These are phyloP conservation scores for Cystoderma amianthinum DNA, from an alignment of 768 basidiomycete genomes.

Conservation along the genomic window DNA sequence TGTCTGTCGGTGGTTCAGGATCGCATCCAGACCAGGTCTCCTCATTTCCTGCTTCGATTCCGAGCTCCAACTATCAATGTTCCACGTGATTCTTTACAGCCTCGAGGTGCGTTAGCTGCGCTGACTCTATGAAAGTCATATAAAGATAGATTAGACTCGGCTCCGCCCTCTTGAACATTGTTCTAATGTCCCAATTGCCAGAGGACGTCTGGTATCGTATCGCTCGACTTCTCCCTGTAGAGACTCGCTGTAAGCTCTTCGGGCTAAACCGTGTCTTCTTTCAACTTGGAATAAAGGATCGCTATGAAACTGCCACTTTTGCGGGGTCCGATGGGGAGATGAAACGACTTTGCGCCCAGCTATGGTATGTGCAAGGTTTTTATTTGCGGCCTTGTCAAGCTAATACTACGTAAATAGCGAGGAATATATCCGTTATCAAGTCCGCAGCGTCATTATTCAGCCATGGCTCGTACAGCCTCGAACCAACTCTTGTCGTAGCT, in stretches of 20 bases:
- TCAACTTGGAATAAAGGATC: constrained; percentile 15
- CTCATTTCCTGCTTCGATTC: too few relatives aligned
- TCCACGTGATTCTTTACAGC: too few relatives aligned
- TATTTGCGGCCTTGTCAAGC: too few relatives aligned
- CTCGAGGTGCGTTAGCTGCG: too few relatives aligned
- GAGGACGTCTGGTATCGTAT: constrained; percentile 24
- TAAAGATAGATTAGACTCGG: too few relatives aligned
- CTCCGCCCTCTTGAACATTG: too few relatives aligned
- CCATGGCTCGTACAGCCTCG: constrained; percentile 34
- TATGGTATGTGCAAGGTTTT: constrained; percentile 13
- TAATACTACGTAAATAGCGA: background rate
- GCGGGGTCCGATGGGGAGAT: constrained; percentile 18
- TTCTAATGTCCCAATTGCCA: constrained; percentile 6
- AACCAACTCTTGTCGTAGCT: constrained; percentile 20
- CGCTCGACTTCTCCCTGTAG: constrained; percentile 15
- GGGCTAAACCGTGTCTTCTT: constrained; percentile 19
- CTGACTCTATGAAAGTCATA: too few relatives aligned
- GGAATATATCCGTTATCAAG: constrained; percentile 21
- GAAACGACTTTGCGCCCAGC: constrained; percentile 20
- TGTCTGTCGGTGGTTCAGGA: too few relatives aligned
- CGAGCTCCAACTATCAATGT: too few relatives aligned
- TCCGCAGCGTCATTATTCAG: constrained; percentile 25
- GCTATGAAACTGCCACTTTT: constrained; percentile 15
- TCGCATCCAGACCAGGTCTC: too few relatives aligned
- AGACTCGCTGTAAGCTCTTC: constrained; percentile 13